These are phyloP conservation scores for Vachellia collinsii DNA, from an alignment of 306 rosid genomes.

Conservation along the genomic window DNA sequence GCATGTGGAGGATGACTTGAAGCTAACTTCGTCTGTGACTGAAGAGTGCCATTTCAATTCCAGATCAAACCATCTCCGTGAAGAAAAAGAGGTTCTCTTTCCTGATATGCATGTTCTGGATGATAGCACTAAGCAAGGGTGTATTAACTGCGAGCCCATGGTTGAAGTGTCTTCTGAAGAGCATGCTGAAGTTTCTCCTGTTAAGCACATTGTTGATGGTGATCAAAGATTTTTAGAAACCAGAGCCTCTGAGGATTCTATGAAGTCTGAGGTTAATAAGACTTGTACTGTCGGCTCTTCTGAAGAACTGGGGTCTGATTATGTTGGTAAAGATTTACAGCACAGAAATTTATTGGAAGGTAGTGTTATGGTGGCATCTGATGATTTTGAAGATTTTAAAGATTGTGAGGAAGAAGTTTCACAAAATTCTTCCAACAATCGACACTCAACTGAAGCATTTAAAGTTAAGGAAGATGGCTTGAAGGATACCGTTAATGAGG, in stretches of 20 bases:
- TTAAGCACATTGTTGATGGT: constrained; percentile 34
- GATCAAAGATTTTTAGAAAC: constrained; percentile 39
- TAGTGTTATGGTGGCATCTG: constrained; percentile 26
- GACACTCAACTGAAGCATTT: constrained; percentile 38
- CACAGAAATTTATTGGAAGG: constrained; percentile 35
- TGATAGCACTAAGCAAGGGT: constrained; percentile 37
- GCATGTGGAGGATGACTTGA: constrained; percentile 35
- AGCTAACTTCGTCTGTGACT: constrained; percentile 32
- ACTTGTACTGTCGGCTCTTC: constrained; percentile 26
- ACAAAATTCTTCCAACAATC: constrained; percentile 35
- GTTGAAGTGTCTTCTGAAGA: constrained; percentile 45
- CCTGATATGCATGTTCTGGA: constrained; percentile 44
- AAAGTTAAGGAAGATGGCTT: constrained; percentile 40
- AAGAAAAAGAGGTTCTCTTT: constrained; percentile 37
- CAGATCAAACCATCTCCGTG: constrained; percentile 44
- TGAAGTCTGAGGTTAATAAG: constrained; percentile 40
- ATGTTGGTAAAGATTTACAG: constrained; percentile 23
- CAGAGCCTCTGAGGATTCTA: constrained; percentile 38
- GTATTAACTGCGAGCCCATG: constrained; percentile 31
- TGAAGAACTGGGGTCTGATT: constrained; percentile 46
- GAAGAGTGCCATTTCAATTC: constrained; percentile 38
- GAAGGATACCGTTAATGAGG: constrained; percentile 26
- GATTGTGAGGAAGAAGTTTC: constrained; percentile 44
- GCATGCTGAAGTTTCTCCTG: constrained; percentile 42
- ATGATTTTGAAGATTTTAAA: constrained; percentile 43